Evolutionary conservation across 257 asterid species (phyloP), one percentile per base, ranked within the genome.

Genomic region (Ajuga chamaepitys): DNA sequence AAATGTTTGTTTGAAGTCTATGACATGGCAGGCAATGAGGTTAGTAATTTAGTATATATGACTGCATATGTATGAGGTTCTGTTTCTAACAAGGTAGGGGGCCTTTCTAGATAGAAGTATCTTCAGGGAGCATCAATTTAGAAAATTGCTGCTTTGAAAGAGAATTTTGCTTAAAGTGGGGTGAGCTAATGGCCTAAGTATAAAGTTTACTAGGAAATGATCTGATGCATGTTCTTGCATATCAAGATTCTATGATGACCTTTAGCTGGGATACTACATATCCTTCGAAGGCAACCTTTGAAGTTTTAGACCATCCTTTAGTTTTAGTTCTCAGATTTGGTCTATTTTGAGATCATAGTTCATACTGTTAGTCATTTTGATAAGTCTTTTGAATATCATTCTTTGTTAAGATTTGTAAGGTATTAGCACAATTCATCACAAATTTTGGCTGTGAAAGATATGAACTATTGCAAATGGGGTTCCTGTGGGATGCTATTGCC

Each of bases 11-110:
- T 89, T 82, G 95, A 89, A 79, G 86, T 89, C 71, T 95, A 87
- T 73, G 89, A 73, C 57, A 83, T 87, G 88, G 83, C 97, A 58
- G 83, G 97, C 82, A 87, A 85, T 56, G 97, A 89, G 91, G 95
- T 89, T 46, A 63, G 89, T 61, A 53, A 25, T 61, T 20, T 44
- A 26, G 54, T 66, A 28, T 41, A n/a, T n/a, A n/a, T n/a, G 42
- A 53, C 56, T 48, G 59, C 41, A 17, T 35, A 34, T 25, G 17
- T 34, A 40, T 61, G 50, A 61, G 51, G 68, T 66, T 76, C 21
- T 72, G 44, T 66, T 70, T 70, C 52, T 66, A 35, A 32, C 16
- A 26, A 22, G 28, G 64, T 20, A 40, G 17, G 28, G 61, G 17
- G 60, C 55, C 10, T n/a, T n/a, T n/a, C n/a, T 16, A 17, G 24